Evolutionary conservation across 176 grass and related monocot genomes (phyloP).

Genomic region (Phragmites australis): DNA sequence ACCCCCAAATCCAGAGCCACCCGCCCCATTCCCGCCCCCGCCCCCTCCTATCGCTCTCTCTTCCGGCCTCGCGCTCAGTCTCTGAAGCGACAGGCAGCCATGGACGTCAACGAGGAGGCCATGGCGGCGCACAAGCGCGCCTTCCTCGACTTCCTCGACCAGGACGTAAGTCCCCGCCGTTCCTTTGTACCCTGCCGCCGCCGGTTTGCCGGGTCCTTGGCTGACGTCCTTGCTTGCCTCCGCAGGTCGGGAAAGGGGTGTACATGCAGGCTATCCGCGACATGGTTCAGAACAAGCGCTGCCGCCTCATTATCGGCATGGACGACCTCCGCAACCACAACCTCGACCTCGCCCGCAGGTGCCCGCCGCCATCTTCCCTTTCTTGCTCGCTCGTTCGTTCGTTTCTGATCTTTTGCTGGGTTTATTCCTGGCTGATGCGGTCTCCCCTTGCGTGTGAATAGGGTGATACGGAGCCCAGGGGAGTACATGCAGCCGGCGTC

Average conservation of each 20-base stretch:
- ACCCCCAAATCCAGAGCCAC: conserved; percentile 26
- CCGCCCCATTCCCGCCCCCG: conserved; percentile 25
- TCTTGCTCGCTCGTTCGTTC: neutral
- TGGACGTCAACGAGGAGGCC: conserved; percentile 99
- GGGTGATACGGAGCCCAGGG: conserved; percentile 79
- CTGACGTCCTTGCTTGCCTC: conserved; percentile 16
- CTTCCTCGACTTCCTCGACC: conserved; percentile 91
- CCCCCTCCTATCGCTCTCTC: neutral
- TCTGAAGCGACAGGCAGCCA: conserved; percentile 37
- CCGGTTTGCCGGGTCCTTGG: neutral
- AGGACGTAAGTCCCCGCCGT: conserved; percentile 51
- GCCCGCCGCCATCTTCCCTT: neutral
- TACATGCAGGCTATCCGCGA: conserved; percentile 80
- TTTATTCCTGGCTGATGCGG: conserved; percentile 2
- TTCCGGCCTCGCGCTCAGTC: neutral
- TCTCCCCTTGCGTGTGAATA: conserved; percentile 20
- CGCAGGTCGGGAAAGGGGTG: conserved; percentile 73
- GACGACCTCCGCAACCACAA: conserved; percentile 93
- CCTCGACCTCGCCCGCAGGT: conserved; percentile 94
- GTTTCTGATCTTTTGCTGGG: neutral
- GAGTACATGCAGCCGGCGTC: conserved; percentile 92
- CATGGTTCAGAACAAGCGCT: conserved; percentile 70
- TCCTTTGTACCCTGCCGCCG: neutral
- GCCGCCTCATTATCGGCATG: conserved; percentile 82
- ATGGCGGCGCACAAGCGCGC: conserved; percentile 84